Percentiles rank a stretch among this genome's conserved stretches.
Evolutionary conservation across 2,329 filamentous ascomycete species (phyloP).

Genomic region (Cercospora brassicicola): DNA sequence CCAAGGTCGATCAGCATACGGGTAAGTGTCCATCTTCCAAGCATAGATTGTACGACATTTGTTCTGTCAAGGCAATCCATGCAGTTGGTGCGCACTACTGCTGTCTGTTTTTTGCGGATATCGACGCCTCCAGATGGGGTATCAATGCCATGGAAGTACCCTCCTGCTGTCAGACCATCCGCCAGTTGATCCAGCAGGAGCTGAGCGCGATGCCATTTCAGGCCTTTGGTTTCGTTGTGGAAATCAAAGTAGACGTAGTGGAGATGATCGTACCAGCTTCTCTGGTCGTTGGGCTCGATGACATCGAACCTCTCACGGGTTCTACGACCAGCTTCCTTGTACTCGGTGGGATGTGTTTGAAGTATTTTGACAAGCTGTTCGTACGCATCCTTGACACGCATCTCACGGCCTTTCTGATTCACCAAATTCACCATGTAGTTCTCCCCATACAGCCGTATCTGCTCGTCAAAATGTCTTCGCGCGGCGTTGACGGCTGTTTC

Average conservation of each 20-base stretch:
- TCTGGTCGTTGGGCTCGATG: constrained; percentile 63
- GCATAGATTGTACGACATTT: constrained; percentile 96
- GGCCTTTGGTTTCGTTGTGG: constrained; percentile 93
- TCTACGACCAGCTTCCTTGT: constrained; percentile 59
- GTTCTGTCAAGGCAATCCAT: constrained; percentile 99
- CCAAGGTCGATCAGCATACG: constrained; percentile 85
- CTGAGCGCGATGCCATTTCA: constrained; percentile 89
- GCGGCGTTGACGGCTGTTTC: constrained; percentile 79
- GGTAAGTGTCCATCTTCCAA: constrained; percentile 84
- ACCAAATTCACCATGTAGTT: constrained; percentile 97
- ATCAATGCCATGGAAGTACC: constrained; percentile 91
- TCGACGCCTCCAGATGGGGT: constrained; percentile 79
- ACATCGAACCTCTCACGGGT: constrained; percentile 79
- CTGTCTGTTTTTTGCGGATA: constrained; percentile 76
- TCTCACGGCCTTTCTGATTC: constrained; percentile 91
- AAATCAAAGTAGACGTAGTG: constrained; percentile 99
- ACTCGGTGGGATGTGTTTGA: constrained; percentile 67
- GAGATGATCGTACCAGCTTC: constrained; percentile 73
- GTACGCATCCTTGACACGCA: constrained; percentile 86
- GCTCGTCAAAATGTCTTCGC: constrained; percentile 85
- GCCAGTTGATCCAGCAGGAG: constrained; percentile 79
- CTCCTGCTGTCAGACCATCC: constrained; percentile 72
- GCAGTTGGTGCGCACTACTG: constrained; percentile 94
- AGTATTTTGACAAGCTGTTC: constrained; percentile 82
- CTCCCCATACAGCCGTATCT: constrained; percentile 89